Evolutionary conservation across 1,284 basidiomycete genomes (phyloP).

Genomic region (Cystobasidiaceae sp.): DNA sequence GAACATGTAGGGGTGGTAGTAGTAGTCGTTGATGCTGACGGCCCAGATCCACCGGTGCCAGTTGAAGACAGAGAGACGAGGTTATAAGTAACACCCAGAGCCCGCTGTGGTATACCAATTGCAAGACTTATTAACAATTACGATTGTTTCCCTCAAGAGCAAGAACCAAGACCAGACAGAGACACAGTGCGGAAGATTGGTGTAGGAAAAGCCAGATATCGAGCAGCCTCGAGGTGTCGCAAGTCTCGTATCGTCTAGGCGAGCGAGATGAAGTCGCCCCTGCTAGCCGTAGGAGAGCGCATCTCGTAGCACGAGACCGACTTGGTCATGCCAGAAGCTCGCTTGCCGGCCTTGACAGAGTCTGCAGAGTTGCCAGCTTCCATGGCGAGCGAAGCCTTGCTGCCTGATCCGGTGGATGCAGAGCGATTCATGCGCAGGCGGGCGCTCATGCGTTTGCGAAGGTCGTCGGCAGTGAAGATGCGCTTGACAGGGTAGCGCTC

Average conservation of each 20-base stretch:
- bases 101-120: background rate
- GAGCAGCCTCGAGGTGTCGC: background rate
- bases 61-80: no score
- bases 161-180: background rate
- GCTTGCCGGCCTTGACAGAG: background rate
- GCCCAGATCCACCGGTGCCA: no score
- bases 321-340: slow-evolving; percentile 4
- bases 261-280: background rate
- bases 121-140: background rate
- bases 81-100: no score
- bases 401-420: no score
- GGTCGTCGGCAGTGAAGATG: no score
- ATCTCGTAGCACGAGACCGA: slow-evolving; percentile 18
- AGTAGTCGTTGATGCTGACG: no score
- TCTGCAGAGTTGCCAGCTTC: background rate
- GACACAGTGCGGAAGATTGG: background rate
- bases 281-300: slow-evolving; percentile 1
- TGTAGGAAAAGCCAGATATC: background rate
- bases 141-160: background rate
- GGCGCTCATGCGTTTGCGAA: background rate
- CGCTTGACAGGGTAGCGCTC: no score
- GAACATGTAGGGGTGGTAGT: no score
- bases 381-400: background rate
- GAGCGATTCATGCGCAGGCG: background rate
- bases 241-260: background rate